Evolutionary conservation across 371 early-diverging fungal genomes (phyloP), one percentile per base, ranked within the genome.

Genomic region (Apophysomyces variabilis): DNA sequence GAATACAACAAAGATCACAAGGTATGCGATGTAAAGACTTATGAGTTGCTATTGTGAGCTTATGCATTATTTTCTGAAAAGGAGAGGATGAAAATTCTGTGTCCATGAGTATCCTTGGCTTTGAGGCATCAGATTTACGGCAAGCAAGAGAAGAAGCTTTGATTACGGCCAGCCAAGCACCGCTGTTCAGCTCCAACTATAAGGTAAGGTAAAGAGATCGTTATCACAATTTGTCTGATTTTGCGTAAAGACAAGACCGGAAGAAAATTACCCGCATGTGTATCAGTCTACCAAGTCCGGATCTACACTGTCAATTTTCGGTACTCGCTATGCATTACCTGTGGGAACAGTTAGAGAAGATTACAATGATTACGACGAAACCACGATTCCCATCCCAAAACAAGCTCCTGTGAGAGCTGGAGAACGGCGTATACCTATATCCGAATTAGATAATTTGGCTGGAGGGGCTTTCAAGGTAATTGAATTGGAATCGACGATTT

Each of bases 361-460:
- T 5, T 71, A 72, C 57, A 74, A 87, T 68, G 88, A 92, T 64
- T 90, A 93, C 66, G 94, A 95, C 50, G 94, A 95, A 71, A 86
- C 94, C 5, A 89, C 83, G 0, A 89, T 95, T 38, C 96, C 96
- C 0, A 83, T 90, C 0, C 75, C 92, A 1, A 77, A 77, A 47
- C 76, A 74, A 37, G 90, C 94, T 0, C 87, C 91, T 16, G 69
- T 84, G 0, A 78, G 83, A 0, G 57, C 70, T 1, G 82, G 80
- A 0, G 93, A 93, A 71, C 73, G 78, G 54, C 70, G 85, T n/a
- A 79, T 95, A 8, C 54, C 56, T 4, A 82, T 95, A 12, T 72
- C 68, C 9, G 88, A 89, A 14, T 76, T 94, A 87, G 94, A 94
- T 63, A 82, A 83, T 5, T 78, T 93, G 38, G 90, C 91, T 47